Percentiles rank a stretch among this genome's conserved stretches.
Conservation (phyloP, 768 basidiomycete species). For the Chalciporus chontae region DNA sequence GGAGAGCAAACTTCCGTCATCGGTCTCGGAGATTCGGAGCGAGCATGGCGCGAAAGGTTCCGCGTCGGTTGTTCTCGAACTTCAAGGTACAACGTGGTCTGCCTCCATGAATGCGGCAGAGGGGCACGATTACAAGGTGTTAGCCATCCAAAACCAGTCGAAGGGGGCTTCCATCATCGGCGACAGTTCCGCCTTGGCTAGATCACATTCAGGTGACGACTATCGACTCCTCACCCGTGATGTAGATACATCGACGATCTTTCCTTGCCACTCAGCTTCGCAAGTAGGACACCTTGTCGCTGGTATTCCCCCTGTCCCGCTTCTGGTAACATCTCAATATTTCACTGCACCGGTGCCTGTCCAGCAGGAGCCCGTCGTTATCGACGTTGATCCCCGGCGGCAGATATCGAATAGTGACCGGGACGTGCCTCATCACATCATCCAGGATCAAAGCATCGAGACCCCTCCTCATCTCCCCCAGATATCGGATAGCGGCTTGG, state of each 20-base stretch:
- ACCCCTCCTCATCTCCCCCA: neutral
- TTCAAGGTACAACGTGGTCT: constrained; percentile 30
- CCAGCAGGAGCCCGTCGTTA: neutral
- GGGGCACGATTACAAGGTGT: neutral
- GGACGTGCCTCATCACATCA: neutral
- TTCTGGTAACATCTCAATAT: constrained; percentile 12
- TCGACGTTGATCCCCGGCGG: neutral
- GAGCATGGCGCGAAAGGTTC: constrained; percentile 12
- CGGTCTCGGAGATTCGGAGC: constrained; percentile 14
- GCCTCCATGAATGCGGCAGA: constrained; percentile 4
- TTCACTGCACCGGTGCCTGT: constrained; percentile 3
- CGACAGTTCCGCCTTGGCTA: constrained; percentile 16
- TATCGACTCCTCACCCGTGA: neutral
- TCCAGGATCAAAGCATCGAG: neutral
- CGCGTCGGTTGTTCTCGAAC: constrained; percentile 37
- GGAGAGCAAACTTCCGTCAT: constrained; percentile 28
- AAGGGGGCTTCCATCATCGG: neutral
- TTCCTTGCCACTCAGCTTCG: constrained; percentile 57
- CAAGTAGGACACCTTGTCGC: constrained; percentile 32
- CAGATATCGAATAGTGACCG: neutral
- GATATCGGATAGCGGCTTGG: neutral
- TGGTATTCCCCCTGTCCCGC: constrained; percentile 1
- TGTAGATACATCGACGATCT: constrained; percentile 28
- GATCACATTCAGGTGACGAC: constrained; percentile 21
- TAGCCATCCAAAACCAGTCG: neutral